phyloP scores from a whole-genome alignment of 495 filamentous ascomycete species.

The Aspergillus mulundensis region DNA sequence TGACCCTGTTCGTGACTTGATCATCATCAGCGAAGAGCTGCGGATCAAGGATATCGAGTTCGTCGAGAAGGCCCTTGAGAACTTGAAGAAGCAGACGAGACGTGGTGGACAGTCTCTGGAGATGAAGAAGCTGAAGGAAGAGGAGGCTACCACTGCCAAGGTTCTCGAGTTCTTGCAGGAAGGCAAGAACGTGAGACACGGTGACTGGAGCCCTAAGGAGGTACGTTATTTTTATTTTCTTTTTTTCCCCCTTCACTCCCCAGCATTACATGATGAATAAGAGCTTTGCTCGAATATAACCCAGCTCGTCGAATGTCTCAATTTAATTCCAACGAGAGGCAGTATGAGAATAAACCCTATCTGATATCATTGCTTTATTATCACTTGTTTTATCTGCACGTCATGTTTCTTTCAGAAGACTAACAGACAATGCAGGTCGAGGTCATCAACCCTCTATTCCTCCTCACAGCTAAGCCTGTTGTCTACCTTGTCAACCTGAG shows the following conservation, averaged over 20 bases:
- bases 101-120: slow-evolving; percentile 94
- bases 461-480: slow-evolving; percentile 94
- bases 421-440: slow-evolving; percentile 64
- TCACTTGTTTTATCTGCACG: slow-evolving; percentile 4
- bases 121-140: slow-evolving; percentile 96
- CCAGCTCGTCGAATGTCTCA: slow-evolving; percentile 96
- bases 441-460: slow-evolving; percentile 92
- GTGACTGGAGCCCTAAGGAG: slow-evolving; percentile 90
- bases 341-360: slow-evolving; percentile 73
- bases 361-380: slow-evolving; percentile 41
- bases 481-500: slow-evolving; percentile 97
- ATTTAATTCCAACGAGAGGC: slow-evolving; percentile 63
- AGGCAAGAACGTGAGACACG: slow-evolving; percentile 89
- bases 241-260: slow-evolving; percentile 7
- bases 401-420: background rate
- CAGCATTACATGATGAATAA: slow-evolving; percentile 85
- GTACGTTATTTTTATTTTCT: slow-evolving; percentile 52
- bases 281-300: slow-evolving; percentile 86
- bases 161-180: slow-evolving; percentile 74
- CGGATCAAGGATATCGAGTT: slow-evolving; percentile 99
- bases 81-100: slow-evolving; percentile 84
- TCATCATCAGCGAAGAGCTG: slow-evolving; percentile 95
- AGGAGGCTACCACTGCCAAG: slow-evolving; percentile 88
- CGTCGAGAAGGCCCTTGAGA: slow-evolving; percentile 88
- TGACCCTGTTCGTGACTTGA: slow-evolving; percentile 86